Conservation (phyloP, 1,284 basidiomycete species). For the Lignosus rhinocerotis region DNA sequence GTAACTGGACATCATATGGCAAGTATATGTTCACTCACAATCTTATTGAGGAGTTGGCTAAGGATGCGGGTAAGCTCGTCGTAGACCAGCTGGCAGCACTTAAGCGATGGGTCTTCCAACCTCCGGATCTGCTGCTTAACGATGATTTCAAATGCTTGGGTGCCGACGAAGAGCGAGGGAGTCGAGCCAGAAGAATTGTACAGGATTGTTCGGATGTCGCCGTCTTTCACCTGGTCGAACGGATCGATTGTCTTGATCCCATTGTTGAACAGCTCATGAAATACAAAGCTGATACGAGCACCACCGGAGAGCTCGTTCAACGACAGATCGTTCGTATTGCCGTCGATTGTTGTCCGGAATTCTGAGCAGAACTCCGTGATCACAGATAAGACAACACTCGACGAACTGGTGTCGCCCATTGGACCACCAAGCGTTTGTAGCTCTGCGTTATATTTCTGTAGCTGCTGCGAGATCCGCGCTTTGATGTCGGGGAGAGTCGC, state of each 20-base stretch:
- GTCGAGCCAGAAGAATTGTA: constrained; percentile 99
- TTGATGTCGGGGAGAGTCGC: constrained; percentile 98
- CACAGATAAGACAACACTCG: constrained; percentile 88
- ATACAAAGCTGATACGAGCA: constrained; percentile 97
- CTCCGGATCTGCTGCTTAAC: constrained; percentile 99
- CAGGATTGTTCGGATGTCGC: constrained; percentile 92
- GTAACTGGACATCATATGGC: background rate
- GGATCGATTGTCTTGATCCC: constrained; percentile 96
- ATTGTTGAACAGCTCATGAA: constrained; percentile 97
- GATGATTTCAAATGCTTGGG: constrained; percentile 95
- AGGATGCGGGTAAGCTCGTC: constrained; percentile 97
- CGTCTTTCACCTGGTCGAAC: constrained; percentile 98
- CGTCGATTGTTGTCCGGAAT: constrained; percentile 95
- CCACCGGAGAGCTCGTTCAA: constrained; percentile 96
- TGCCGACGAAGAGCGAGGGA: constrained; percentile 94
- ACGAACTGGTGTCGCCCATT: constrained; percentile 82
- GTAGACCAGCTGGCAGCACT: constrained; percentile 94
- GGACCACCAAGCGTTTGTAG: constrained; percentile 85
- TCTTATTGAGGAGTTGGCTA: constrained; percentile 85
- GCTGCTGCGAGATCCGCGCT: constrained; percentile 84
- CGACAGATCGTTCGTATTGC: constrained; percentile 93
- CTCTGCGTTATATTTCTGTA: constrained; percentile 87
- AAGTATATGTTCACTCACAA: constrained; percentile 56
- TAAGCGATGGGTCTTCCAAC: constrained; percentile 90
- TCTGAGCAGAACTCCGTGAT: constrained; percentile 98